Percentiles rank a stretch among this genome's conserved stretches.
Conservation (phyloP, 2,329 filamentous ascomycete species). For the Colletotrichum sansevieriae region DNA sequence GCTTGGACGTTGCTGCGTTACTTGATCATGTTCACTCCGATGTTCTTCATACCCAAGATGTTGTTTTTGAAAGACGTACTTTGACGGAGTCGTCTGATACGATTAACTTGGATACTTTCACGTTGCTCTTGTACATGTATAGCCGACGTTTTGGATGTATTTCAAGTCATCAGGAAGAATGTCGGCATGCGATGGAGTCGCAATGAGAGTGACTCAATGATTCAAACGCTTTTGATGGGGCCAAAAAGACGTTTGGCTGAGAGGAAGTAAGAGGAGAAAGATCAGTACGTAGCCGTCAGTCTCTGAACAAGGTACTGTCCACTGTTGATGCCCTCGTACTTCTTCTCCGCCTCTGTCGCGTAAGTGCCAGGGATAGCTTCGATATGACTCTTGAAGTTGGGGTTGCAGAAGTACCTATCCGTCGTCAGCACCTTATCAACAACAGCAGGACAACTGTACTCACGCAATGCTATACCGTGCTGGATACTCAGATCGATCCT, state of each 20-base stretch:
- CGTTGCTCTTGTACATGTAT: too few species aligned
- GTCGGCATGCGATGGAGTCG: background rate
- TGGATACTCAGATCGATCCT: constrained; percentile 72
- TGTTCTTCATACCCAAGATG: too few species aligned
- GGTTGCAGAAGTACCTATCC: constrained; percentile 85
- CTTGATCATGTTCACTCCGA: too few species aligned
- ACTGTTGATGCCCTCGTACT: constrained; percentile 82
- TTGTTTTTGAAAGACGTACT: too few species aligned
- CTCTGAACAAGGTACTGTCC: constrained; percentile 86
- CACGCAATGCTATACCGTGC: constrained; percentile 88
- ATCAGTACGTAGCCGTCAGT: constrained; percentile 78
- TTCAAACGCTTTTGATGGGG: background rate
- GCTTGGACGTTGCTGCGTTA: too few species aligned
- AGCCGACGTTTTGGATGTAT: background rate
- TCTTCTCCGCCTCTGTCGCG: constrained; percentile 73
- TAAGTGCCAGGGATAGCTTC: constrained; percentile 87
- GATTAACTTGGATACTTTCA: background rate
- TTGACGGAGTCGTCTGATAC: too few species aligned
- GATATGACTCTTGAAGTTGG: constrained; percentile 81
- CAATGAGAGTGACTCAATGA: background rate
- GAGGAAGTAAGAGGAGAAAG: too few species aligned
- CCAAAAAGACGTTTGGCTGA: too few species aligned
- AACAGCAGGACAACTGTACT: constrained; percentile 47
- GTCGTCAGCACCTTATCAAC: constrained; percentile 9
- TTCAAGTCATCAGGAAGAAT: background rate